phyloP scores from a whole-genome alignment of 2,329 filamentous ascomycete species.

The Neoarthrinium moseri region DNA sequence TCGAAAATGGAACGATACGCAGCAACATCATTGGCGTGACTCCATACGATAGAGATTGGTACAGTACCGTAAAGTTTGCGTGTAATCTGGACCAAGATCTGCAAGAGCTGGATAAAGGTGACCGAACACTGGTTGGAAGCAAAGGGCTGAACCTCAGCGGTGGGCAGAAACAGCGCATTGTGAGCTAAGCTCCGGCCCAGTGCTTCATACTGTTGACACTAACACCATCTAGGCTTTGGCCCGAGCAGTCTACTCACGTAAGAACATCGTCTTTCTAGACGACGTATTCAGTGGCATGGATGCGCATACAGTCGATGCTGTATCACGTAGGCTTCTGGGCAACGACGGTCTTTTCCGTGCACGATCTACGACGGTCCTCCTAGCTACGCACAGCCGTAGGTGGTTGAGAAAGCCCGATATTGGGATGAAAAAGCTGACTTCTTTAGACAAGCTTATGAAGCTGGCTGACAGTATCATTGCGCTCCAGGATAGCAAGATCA shows the following conservation, averaged over 20 bases:
- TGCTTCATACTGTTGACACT: neutral
- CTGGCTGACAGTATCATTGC: conserved; percentile 1
- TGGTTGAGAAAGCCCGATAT: neutral
- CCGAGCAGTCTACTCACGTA: conserved; percentile 34
- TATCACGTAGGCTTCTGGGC: conserved; percentile 30
- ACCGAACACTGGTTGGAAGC: conserved; percentile 25
- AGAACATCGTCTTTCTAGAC: conserved; percentile 31
- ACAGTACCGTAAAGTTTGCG: conserved; percentile 23
- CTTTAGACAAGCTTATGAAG: conserved; percentile 6
- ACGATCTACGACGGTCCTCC: conserved; percentile 32
- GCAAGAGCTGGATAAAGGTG: conserved; percentile 20
- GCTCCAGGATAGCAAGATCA: conserved; percentile 3
- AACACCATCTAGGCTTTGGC: conserved; percentile 30
- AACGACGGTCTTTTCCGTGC: conserved; percentile 23
- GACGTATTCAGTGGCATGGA: conserved; percentile 39
- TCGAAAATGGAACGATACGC: conserved; percentile 37
- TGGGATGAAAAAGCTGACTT: neutral
- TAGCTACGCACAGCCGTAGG: conserved; percentile 12
- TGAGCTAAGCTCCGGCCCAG: conserved; percentile 13
- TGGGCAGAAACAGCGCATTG: conserved; percentile 19
- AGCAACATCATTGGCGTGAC: conserved; percentile 35
- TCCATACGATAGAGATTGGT: conserved; percentile 23
- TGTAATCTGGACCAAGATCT: conserved; percentile 27
- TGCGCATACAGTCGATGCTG: conserved; percentile 26
- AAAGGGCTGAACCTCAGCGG: conserved; percentile 14